These are phyloP conservation scores for Diaporthe citrichinensis DNA, from an alignment of 2,329 filamentous ascomycete genomes.

Conservation along the genomic window DNA sequence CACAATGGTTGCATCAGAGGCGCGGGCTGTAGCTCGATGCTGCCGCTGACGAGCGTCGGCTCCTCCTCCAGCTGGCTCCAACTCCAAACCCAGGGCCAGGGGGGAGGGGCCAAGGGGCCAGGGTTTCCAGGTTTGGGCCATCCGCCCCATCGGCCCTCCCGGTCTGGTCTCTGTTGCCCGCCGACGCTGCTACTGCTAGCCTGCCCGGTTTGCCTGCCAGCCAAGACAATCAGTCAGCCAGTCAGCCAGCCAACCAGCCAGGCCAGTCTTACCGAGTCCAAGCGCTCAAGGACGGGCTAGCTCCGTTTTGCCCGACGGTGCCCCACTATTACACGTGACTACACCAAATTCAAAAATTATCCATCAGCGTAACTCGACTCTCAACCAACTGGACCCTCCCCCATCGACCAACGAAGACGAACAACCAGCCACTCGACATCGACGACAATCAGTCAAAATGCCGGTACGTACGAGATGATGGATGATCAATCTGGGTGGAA, in stretches of 20 bases:
- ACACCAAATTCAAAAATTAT: constrained; percentile 30
- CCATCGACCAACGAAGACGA: constrained; percentile 45
- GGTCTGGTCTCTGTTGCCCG: background rate
- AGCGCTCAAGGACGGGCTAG: background rate
- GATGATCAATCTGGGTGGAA: background rate
- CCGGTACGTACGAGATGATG: constrained; percentile 51
- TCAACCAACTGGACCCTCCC: constrained; percentile 35
- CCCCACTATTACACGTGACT: constrained; percentile 26
- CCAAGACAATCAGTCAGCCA: background rate
- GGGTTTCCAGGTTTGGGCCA: constrained; percentile 34
- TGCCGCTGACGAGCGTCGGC: constrained; percentile 21
- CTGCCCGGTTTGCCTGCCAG: background rate
- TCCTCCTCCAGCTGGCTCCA: constrained; percentile 33
- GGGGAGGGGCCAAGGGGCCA: constrained; percentile 14
- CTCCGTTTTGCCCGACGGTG: background rate
- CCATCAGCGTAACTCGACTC: constrained; percentile 3
- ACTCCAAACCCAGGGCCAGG: constrained; percentile 24
- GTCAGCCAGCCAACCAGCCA: background rate
- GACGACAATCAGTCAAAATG: constrained; percentile 56
- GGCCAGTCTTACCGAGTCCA: background rate
- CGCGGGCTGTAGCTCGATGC: constrained; percentile 29
- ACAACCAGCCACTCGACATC: constrained; percentile 46
- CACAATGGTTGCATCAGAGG: constrained; percentile 40
- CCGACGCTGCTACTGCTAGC: background rate
- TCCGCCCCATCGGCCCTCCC: constrained; percentile 20